Evolutionary conservation across 2,329 filamentous ascomycete species (phyloP), one percentile per base, ranked within the genome.

Genomic region (Botrytis deweyae): DNA sequence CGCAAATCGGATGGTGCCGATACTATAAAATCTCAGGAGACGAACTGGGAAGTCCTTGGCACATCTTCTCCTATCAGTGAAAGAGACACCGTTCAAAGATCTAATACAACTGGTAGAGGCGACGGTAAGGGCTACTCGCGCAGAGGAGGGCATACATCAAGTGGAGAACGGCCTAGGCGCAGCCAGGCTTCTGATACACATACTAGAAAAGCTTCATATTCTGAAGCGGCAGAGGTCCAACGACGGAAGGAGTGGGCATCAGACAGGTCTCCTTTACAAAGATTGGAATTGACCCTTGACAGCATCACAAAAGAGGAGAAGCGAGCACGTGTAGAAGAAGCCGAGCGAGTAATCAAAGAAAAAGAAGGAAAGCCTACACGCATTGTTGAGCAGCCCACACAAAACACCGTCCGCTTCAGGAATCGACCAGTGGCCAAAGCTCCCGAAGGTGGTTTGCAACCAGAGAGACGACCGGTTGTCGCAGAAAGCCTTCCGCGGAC

Each of bases 291-390:
- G 80, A 96, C 93, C 79, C 88, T 98, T 80, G 92, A 92, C 82
- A 94, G 93, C 83, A 95, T 98, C 82, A 97, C 93, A 82, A 98
- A 98, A 82, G 95, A 98, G 83, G 95, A 98, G 83, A 97, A 97
- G 82, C 89, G 95, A 76, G 94, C 94, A 14, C 88, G 93, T 65
- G 90, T 95, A 7, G 89, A 94, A 81, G 92, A 95, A 79, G 94
- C 94, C 9, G 95, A 98, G 82, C 87, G 90, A 77, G 88, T 89
- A 62, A 69, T 69, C 10, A 69, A 69, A 58, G 88, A 91, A 29
- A 88, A 90, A 78, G 91, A 95, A 77, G 76, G 77, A 9, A 80
- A 78, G 59, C 74, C 78, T 36, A 77, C 77, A 78, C 82, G 75
- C 33, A 74, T 77, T 33, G 76, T 76, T 72, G 78, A 80, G 72